Evolutionary conservation across 2,329 filamentous ascomycete species (phyloP).

Genomic region (Rhinocladiella mackenziei): DNA sequence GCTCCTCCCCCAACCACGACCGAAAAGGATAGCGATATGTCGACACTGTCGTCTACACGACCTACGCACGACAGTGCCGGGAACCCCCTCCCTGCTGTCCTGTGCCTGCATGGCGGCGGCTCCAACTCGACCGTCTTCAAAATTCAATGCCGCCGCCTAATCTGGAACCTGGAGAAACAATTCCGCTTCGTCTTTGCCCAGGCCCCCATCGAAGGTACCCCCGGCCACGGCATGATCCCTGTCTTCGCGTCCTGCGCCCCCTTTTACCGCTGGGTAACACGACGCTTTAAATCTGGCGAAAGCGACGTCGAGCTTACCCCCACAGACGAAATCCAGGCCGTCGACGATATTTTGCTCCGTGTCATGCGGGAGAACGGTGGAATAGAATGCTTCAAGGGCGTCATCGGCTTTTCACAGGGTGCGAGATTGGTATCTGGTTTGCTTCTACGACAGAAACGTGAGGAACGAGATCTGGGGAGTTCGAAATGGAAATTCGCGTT

Average conservation of each 20-base stretch:
- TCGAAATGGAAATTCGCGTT: constrained; percentile 27
- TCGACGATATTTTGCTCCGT: constrained; percentile 22
- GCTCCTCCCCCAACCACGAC: no score
- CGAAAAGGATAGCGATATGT: no score
- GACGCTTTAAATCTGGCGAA: constrained; percentile 20
- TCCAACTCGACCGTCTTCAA: constrained; percentile 38
- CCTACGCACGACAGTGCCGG: constrained; percentile 20
- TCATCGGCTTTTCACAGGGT: constrained; percentile 38
- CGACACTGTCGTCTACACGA: neutral
- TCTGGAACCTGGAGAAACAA: constrained; percentile 32
- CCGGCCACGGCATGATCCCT: constrained; percentile 38
- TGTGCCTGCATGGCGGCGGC: constrained; percentile 43
- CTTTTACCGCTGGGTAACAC: constrained; percentile 37
- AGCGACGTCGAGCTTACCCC: constrained; percentile 24
- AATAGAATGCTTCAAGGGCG: constrained; percentile 31
- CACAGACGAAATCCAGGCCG: constrained; percentile 18
- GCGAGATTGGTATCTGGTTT: constrained; percentile 31
- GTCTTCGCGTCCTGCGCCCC: constrained; percentile 37
- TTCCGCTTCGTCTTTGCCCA: constrained; percentile 39
- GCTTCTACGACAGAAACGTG: constrained; percentile 30
- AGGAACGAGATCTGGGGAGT: constrained; percentile 14
- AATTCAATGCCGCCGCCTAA: constrained; percentile 37
- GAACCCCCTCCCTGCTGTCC: constrained; percentile 31
- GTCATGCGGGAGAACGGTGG: constrained; percentile 28
- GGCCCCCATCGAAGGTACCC: constrained; percentile 31